Percentiles rank a stretch among this genome's conserved stretches.
These are phyloP conservation scores for Hymenoscyphus scutula DNA, from an alignment of 2,329 filamentous ascomycete species.

Conservation along the genomic window DNA sequence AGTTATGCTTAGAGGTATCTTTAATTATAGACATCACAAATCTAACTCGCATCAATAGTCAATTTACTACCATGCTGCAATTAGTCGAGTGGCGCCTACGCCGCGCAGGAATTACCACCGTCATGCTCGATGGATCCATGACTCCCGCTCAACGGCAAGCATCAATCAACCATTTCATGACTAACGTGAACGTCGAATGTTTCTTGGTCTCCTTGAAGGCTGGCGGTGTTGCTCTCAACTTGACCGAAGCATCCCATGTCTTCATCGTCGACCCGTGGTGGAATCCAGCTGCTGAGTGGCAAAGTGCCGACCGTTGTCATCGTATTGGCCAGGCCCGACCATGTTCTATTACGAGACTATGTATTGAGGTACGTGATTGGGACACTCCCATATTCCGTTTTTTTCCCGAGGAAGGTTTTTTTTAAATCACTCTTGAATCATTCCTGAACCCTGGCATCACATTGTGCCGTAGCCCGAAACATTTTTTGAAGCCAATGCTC, in stretches of 20 bases:
- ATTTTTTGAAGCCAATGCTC: too few species aligned
- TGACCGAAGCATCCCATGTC: conserved; percentile 91
- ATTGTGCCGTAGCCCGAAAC: too few species aligned
- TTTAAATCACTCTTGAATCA: too few species aligned
- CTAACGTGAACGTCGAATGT: conserved; percentile 86
- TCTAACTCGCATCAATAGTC: conserved; percentile 47
- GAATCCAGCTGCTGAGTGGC: conserved; percentile 99
- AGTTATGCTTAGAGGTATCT: too few species aligned
- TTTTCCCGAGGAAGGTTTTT: too few species aligned
- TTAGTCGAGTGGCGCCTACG: conserved; percentile 95
- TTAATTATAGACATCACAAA: too few species aligned
- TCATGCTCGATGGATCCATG: conserved; percentile 98
- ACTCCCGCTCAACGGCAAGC: conserved; percentile 88
- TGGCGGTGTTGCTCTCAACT: conserved; percentile 89
- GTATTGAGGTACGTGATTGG: too few species aligned
- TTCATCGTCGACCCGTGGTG: conserved; percentile 99
- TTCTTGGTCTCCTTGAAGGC: conserved; percentile 96
- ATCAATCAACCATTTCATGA: conserved; percentile 92
- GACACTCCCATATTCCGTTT: too few species aligned
- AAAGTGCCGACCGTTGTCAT: conserved; percentile 90
- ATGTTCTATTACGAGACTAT: conserved; percentile 89
- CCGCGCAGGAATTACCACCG: conserved; percentile 94
- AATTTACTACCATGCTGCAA: conserved; percentile 96
- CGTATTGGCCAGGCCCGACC: conserved; percentile 93
- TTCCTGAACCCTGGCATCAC: too few species aligned